These are phyloP conservation scores for Kwoniella bestiolae DNA, from an alignment of 768 basidiomycete genomes.

Conservation along the genomic window DNA sequence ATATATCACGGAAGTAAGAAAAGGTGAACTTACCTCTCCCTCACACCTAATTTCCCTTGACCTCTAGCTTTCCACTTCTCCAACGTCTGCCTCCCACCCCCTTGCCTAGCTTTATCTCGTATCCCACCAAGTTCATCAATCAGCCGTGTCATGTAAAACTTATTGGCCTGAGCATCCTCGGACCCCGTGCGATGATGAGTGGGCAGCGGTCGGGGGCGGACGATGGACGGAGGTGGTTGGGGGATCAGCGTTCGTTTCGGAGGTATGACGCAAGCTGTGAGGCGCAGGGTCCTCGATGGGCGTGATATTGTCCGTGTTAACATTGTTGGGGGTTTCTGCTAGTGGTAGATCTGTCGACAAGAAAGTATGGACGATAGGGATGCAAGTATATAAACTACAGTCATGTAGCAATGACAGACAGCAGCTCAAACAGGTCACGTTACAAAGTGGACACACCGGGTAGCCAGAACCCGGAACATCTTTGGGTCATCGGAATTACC, in stretches of 20 bases:
- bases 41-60: slow-evolving; percentile 37
- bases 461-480: background rate
- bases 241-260: slow-evolving; percentile 39
- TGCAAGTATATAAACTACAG: no score
- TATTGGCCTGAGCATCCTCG: slow-evolving; percentile 34
- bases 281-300: background rate
- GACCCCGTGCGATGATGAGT: slow-evolving; percentile 26
- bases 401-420: no score
- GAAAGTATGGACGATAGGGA: background rate
- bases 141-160: slow-evolving; percentile 27
- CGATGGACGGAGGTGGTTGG: slow-evolving; percentile 34
- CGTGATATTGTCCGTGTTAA: background rate
- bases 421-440: slow-evolving; percentile 16
- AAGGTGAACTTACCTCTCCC: slow-evolving; percentile 50
- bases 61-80: slow-evolving; percentile 46
- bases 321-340: background rate
- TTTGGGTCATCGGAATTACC: background rate
- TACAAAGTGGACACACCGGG: slow-evolving; percentile 14
- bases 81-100: slow-evolving; percentile 38
- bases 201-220: slow-evolving; percentile 37
- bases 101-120: slow-evolving; percentile 36
- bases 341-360: background rate
- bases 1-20: no score
- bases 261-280: background rate
- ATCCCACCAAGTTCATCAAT: slow-evolving; percentile 23